Evolutionary conservation across 2,329 filamentous ascomycete genomes (phyloP).

Genomic region (Colletotrichum abscissum): DNA sequence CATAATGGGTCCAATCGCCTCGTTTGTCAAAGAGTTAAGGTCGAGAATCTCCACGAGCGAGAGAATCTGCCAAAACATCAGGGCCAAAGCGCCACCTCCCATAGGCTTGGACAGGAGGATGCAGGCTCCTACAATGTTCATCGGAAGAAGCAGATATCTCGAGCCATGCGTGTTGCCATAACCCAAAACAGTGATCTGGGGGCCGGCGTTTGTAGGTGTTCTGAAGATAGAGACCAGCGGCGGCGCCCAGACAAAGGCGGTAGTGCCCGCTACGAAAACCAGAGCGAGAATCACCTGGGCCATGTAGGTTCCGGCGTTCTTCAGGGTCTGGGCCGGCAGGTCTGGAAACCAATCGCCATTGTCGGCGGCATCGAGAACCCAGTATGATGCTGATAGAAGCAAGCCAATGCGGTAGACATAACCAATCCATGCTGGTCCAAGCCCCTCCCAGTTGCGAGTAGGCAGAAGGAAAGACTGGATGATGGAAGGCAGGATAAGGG

Average conservation of each 20-base stretch:
- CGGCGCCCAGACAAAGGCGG: conserved; percentile 86
- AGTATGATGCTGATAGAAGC: conserved; percentile 82
- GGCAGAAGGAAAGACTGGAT: conserved; percentile 83
- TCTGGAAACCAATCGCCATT: conserved; percentile 82
- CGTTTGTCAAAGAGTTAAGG: conserved; percentile 69
- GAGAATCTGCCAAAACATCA: conserved; percentile 90
- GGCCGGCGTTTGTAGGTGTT: conserved; percentile 54
- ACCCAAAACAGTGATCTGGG: conserved; percentile 82
- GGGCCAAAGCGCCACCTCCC: conserved; percentile 84
- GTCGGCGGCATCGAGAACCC: conserved; percentile 89
- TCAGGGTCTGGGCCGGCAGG: conserved; percentile 71
- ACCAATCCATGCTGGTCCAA: conserved; percentile 86
- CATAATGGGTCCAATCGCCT: conserved; percentile 84
- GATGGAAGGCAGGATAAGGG: conserved; percentile 77
- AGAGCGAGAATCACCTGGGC: conserved; percentile 85
- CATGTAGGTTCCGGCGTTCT: conserved; percentile 79
- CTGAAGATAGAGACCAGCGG: conserved; percentile 82
- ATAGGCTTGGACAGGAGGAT: conserved; percentile 93
- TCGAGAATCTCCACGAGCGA: conserved; percentile 77
- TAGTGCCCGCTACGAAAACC: conserved; percentile 84
- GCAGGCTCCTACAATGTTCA: conserved; percentile 81
- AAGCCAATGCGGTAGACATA: conserved; percentile 82
- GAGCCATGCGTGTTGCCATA: conserved; percentile 95
- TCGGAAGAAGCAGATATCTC: conserved; percentile 85
- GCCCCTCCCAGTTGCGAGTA: conserved; percentile 89